These are phyloP conservation scores for Cocos nucifera DNA, from an alignment of 176 grass and related monocot species.

Conservation along the genomic window DNA sequence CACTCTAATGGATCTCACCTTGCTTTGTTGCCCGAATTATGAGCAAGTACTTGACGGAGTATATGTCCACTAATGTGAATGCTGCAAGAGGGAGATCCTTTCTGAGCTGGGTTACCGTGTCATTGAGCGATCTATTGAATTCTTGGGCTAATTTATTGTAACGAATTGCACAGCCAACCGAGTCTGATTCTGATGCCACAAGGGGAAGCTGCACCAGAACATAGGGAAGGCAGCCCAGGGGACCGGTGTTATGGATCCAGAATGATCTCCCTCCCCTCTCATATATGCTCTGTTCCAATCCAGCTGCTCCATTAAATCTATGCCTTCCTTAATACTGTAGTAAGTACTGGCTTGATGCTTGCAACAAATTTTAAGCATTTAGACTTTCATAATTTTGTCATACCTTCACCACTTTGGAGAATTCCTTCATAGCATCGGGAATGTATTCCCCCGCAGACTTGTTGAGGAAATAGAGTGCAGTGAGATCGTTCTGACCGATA, in stretches of 20 bases:
- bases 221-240: conserved; percentile 13
- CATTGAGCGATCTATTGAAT: conserved; percentile 10
- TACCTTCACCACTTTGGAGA: conserved; percentile 12
- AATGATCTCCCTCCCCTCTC: conserved; percentile 6
- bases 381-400: not conserved
- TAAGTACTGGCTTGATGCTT: too few species aligned
- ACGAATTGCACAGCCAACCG: not conserved
- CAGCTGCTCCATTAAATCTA: not conserved
- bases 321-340: too few species aligned
- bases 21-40: not conserved
- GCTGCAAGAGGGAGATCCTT: not conserved
- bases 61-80: not conserved
- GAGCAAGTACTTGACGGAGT: conserved; percentile 15
- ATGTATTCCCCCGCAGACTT: not conserved
- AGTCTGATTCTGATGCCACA: not conserved
- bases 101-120: not conserved
- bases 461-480: conserved; percentile 10
- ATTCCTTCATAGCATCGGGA: conserved; percentile 1
- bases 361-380: too few species aligned
- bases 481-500: conserved; percentile 20
- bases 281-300: not conserved
- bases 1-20: not conserved
- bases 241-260: conserved; percentile 17
- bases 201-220: not conserved
- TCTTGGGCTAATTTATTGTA: not conserved